Evolutionary conservation across 257 asterid species (phyloP), one percentile per base, ranked within the genome.

Genomic region (Nicotiana obtusifolia): DNA sequence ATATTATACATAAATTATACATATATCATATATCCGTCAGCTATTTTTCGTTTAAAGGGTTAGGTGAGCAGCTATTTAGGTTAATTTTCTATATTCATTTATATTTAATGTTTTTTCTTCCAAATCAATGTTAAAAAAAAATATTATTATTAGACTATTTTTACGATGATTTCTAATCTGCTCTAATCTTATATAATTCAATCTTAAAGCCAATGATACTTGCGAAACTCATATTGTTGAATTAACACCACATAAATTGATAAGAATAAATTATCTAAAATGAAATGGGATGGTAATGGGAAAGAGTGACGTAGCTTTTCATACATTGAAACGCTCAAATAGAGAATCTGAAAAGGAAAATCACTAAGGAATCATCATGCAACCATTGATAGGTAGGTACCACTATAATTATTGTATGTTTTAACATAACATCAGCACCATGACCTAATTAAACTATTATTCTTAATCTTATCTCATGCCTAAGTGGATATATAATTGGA

Each of bases 281-380:
- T 52, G 0, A 52, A 71, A 47, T 44, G 37, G 59, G 8, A 14
- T 71, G 57, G 49, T 73, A 44, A 22, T 73, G 78, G 37, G 22
- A 22, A 47, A 13, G 88, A 81, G 77, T 84, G 89, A 83, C 89
- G 87, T 87, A 76, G 82, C 85, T 89, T 75, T 81, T 61, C 24
- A 4, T 44, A 71, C 52, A 54, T 82, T 77, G 64, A 67, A 77
- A 35, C 82, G 78, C 76, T 82, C 13, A 81, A 60, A 81, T 35
- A 78, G 81, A 84, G 86, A 84, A 83, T 84, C 85, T 89, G 87
- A 85, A 87, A 88, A 90, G 87, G 84, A 85, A 84, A 85, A 73
- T 85, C 93, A 90, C 89, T 89, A 82, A 24, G 47, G 81, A 84
- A 79, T 82, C 77, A 84, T 33, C 76, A 86, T 73, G 77, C 87